phyloP scores from a whole-genome alignment of 2,329 filamentous ascomycete species.

The Ophiostoma fasciatum region DNA sequence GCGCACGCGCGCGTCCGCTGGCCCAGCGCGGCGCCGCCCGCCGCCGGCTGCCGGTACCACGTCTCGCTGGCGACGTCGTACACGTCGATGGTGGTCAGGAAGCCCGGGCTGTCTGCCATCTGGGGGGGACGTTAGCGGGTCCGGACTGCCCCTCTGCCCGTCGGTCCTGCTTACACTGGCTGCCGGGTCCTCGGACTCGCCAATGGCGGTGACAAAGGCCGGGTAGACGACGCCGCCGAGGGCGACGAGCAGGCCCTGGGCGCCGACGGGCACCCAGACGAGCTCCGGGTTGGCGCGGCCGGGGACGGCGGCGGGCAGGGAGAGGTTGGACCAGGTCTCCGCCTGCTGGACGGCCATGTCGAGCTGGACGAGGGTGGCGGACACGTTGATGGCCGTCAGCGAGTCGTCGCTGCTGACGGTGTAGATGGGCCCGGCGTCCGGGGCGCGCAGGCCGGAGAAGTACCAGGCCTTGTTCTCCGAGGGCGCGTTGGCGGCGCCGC shows the following conservation, averaged over 20 bases:
- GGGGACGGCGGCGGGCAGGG: slow-evolving; percentile 32
- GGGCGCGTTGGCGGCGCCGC: slow-evolving; percentile 47
- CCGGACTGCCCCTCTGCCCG: too few relatives aligned
- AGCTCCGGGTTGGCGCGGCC: slow-evolving; percentile 49
- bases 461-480: slow-evolving; percentile 61
- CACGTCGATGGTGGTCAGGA: slow-evolving; percentile 61
- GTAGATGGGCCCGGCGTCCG: slow-evolving; percentile 34
- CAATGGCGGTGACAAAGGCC: slow-evolving; percentile 23
- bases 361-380: slow-evolving; percentile 43
- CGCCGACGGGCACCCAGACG: slow-evolving; percentile 65
- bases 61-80: slow-evolving; percentile 56
- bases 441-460: slow-evolving; percentile 47
- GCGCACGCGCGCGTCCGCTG: slow-evolving; percentile 54
- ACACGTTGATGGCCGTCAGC: slow-evolving; percentile 27
- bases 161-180: slow-evolving; percentile 31
- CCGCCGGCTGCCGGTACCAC: slow-evolving; percentile 63
- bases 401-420: slow-evolving; percentile 19
- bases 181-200: slow-evolving; percentile 18
- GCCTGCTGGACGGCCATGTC: slow-evolving; percentile 37
- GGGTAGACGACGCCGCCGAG: slow-evolving; percentile 59
- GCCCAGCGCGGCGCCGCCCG: slow-evolving; percentile 40
- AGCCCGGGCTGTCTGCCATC: slow-evolving; percentile 50
- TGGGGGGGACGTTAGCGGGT: too few relatives aligned
- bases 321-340: slow-evolving; percentile 42
- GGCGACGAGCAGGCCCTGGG: slow-evolving; percentile 60